Evolutionary conservation across 495 filamentous ascomycete species (phyloP), one percentile per base, ranked within the genome.

Genomic region (Mycothermus thermophilus): DNA sequence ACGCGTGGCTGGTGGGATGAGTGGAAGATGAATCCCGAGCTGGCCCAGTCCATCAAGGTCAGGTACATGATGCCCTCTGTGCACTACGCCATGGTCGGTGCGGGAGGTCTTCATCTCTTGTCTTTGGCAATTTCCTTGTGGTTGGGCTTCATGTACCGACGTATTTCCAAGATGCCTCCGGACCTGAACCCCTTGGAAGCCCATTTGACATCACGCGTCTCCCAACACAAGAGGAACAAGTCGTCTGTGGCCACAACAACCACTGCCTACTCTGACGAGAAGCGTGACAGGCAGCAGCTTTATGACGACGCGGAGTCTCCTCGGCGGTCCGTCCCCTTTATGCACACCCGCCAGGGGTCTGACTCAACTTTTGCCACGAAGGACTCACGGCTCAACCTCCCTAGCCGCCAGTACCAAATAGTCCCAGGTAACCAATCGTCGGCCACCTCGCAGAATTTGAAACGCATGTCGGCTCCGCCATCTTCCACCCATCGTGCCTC

Each of bases 101-200:
- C 74, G 19, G 77, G 62, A 24, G 74, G 67, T 5, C 46, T 92
- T 8, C 85, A 93, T 49, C 55, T 76, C 2, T 35, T 87, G 7
- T 83, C 81, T 3, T 52, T 87, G 4, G 58, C 57, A 8, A 61
- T 92, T 18, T 80, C 79, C 1, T 51, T 80, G 14, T 92, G 74
- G 44, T 64, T 93, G 5, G 71, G 70, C 2, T 46, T 82, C 32
- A 69, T 80, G 41, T 93, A 93, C 74, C 73, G 75, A 8, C 74
- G 82, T 43, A 93, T 94, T 44, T 61, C 75, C 16, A 62, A 63
- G 10, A 67, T 94, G 35, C 86, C 86, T 2, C 86, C 86, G 0
- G 86, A 94, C 45, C 81, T 92, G 79, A 94, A 93, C 44, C 86
- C 86, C 6, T 59, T 94, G 6, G 86, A 93, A 47, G 75, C 80